Evolutionary conservation across 2,329 filamentous ascomycete species (phyloP).

Genomic region (Fusarium marasasianum): DNA sequence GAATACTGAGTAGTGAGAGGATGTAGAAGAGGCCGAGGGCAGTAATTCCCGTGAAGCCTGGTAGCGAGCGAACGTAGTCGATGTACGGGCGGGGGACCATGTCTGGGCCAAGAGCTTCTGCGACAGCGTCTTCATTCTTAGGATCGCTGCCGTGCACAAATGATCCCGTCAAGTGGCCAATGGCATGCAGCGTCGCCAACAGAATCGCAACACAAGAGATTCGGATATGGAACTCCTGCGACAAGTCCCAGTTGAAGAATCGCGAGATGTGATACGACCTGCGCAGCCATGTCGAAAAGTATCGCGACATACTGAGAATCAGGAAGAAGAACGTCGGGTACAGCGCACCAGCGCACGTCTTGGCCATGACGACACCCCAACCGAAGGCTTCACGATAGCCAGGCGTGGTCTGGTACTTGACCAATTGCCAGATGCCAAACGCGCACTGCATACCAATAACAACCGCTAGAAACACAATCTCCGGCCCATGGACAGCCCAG

Average conservation of each 20-base stretch:
- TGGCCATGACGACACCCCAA: conserved; percentile 65
- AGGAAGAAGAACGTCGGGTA: conserved; percentile 69
- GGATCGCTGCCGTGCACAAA: conserved; percentile 61
- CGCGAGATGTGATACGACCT: conserved; percentile 61
- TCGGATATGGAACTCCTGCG: conserved; percentile 64
- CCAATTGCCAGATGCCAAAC: conserved; percentile 64
- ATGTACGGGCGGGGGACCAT: conserved; percentile 55
- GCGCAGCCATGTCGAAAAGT: conserved; percentile 62
- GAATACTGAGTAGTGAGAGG: conserved; percentile 59
- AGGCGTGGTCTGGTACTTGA: conserved; percentile 59
- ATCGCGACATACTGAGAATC: conserved; percentile 66
- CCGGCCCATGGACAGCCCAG: conserved; percentile 65
- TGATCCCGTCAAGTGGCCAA: conserved; percentile 63
- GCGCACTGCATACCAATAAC: conserved; percentile 59
- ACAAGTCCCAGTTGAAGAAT: conserved; percentile 67
- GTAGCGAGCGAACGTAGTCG: conserved; percentile 57
- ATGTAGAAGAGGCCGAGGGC: conserved; percentile 60
- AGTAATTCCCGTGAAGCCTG: conserved; percentile 61
- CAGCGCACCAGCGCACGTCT: conserved; percentile 62
- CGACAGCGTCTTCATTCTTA: conserved; percentile 55
- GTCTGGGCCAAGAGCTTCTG: conserved; percentile 54
- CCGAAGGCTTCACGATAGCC: conserved; percentile 61
- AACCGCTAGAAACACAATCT: conserved; percentile 59
- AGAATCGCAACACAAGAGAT: conserved; percentile 61
- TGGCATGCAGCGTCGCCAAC: conserved; percentile 62